Percentiles rank a stretch among this genome's conserved stretches.
phyloP scores from a whole-genome alignment of 2,329 filamentous ascomycete species.

The Aureobasidium lini region DNA sequence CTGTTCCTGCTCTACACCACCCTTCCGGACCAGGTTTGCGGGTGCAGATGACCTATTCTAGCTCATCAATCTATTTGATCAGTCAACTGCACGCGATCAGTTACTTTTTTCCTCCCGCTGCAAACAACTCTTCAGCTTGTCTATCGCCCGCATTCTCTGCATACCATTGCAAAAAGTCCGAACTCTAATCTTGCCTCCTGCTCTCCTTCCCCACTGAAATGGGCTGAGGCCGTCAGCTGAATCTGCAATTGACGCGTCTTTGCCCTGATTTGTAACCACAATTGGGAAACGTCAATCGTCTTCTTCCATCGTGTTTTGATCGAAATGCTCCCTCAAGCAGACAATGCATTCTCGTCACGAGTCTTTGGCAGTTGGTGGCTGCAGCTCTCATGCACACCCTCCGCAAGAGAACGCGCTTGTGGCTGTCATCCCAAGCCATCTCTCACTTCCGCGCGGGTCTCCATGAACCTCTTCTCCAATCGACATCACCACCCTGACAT shows the following conservation, averaged over 20 bases:
- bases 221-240: conserved; percentile 1
- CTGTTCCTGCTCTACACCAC: not conserved
- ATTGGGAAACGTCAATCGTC: not conserved
- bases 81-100: conserved; percentile 6
- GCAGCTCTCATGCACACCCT: conserved; percentile 3
- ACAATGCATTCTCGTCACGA: not conserved
- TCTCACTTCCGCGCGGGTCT: conserved; percentile 1
- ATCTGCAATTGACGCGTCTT: not conserved
- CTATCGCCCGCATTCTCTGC: not conserved
- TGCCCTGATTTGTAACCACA: not conserved
- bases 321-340: not conserved
- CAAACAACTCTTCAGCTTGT: not conserved
- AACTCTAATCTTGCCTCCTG: not conserved
- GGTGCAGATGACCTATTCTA: conserved; percentile 1
- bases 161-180: not conserved
- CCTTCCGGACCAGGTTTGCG: not conserved
- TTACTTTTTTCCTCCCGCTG: not conserved
- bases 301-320: not conserved
- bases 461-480: not conserved
- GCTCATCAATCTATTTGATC: not conserved
- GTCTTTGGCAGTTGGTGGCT: not conserved
- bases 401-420: conserved; percentile 6
- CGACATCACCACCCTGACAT: not conserved
- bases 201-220: not conserved
- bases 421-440: not conserved